phyloP scores from a whole-genome alignment of 805 yeast genomes.

The Dipodascus geniculatus region DNA sequence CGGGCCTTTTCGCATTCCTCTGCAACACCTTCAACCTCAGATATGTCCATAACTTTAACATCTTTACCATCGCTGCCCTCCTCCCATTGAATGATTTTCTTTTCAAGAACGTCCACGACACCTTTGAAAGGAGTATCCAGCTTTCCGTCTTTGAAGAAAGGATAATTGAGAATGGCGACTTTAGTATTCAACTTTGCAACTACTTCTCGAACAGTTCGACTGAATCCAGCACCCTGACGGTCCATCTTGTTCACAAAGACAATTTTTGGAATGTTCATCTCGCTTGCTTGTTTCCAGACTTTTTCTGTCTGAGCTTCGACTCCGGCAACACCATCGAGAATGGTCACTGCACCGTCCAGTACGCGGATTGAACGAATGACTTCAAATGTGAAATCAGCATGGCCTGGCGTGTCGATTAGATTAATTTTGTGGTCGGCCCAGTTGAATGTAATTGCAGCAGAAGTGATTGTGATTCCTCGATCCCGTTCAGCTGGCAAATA shows the following conservation, averaged over 20 bases:
- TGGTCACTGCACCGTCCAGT: conserved; percentile 87
- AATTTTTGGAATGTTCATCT: conserved; percentile 57
- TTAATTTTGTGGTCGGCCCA: conserved; percentile 75
- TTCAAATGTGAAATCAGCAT: conserved; percentile 94
- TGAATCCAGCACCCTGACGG: conserved; percentile 88
- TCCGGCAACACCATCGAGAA: conserved; percentile 92
- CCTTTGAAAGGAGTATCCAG: conserved; percentile 45
- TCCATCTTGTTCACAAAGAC: conserved; percentile 93
- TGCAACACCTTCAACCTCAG: conserved; percentile 25
- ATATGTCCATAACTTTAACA: conserved; percentile 34
- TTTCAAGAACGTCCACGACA: conserved; percentile 61
- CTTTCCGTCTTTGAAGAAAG: conserved; percentile 40
- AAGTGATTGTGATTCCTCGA: conserved; percentile 91
- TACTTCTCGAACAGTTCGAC: conserved; percentile 79
- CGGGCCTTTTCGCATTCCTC: conserved; percentile 47
- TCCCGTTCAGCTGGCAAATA: conserved; percentile 80
- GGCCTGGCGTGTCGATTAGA: conserved; percentile 95
- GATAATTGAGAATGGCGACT: conserved; percentile 65
- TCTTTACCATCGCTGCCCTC: conserved; percentile 35
- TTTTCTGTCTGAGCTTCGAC: conserved; percentile 97
- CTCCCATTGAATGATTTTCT: conserved; percentile 40
- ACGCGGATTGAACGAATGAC: conserved; percentile 84
- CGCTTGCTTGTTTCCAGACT: conserved; percentile 82
- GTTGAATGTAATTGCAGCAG: conserved; percentile 86
- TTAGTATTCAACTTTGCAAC: conserved; percentile 63